A percentile compares a stretch with the other conserved stretches of the same genome.
phyloP scores from a whole-genome alignment of 1,284 basidiomycete species.

The Trichosporon coremiiforme region DNA sequence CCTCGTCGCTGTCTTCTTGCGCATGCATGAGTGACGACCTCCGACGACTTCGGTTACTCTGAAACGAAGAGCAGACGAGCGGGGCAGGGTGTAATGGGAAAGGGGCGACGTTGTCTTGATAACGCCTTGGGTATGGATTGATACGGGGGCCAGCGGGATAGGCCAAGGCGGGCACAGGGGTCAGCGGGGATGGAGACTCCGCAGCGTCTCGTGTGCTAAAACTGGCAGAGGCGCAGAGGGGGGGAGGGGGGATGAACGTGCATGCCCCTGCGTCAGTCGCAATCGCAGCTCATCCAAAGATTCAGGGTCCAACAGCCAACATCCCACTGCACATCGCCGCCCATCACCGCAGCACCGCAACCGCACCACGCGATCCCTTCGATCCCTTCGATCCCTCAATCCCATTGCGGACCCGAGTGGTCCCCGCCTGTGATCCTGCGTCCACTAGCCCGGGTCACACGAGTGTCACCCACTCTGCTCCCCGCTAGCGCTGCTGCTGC shows the following conservation, averaged over 20 bases:
- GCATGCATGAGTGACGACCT: no score
- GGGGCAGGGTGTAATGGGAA: no score
- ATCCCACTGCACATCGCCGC: no score
- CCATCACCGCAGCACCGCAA: no score
- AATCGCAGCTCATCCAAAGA: neutral
- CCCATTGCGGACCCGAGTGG: slow-evolving; percentile 12
- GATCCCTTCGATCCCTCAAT: no score
- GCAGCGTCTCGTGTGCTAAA: neutral
- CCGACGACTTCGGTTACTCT: neutral
- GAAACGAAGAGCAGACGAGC: neutral
- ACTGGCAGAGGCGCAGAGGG: no score
- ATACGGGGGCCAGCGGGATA: neutral
- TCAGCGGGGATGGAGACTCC: slow-evolving; percentile 2
- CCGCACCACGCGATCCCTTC: neutral
- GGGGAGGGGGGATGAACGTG: slow-evolving; percentile 3
- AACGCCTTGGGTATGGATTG: neutral
- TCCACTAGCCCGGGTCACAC: slow-evolving; percentile 12
- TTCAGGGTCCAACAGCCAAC: slow-evolving; percentile 2
- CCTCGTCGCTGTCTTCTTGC: no score
- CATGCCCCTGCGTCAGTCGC: neutral
- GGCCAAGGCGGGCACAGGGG: neutral
- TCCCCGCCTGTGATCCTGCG: slow-evolving; percentile 1
- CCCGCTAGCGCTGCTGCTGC: no score
- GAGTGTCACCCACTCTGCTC: neutral
- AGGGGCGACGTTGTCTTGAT: slow-evolving; percentile 1